phyloP scores from a whole-genome alignment of 2,329 filamentous ascomycete genomes.

The Arachnopeziza araneosa region DNA sequence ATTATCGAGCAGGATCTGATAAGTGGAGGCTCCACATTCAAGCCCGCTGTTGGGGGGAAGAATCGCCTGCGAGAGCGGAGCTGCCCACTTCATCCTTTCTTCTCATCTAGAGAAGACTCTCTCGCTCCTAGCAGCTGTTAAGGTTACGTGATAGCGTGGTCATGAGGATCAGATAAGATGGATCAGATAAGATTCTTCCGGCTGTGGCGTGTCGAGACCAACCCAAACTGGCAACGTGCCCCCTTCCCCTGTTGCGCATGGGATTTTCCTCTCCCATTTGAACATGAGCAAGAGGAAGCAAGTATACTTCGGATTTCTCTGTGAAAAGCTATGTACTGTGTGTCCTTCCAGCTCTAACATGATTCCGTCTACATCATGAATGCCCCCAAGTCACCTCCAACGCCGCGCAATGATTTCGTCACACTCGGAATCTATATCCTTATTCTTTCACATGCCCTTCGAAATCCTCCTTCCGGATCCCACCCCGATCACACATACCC shows the following conservation, averaged over 20 bases:
- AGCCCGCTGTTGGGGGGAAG: no score
- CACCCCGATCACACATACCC: conserved; percentile 61
- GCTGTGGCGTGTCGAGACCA: not conserved
- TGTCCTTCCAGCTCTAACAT: not conserved
- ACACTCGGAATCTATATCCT: not conserved
- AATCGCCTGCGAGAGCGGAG: not conserved
- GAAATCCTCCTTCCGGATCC: conserved; percentile 34
- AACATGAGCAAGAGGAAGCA: no score
- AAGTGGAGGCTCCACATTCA: not conserved
- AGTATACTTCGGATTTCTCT: not conserved
- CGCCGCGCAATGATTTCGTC: not conserved
- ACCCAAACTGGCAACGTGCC: no score
- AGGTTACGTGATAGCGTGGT: not conserved
- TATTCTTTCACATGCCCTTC: not conserved
- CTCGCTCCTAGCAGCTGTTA: not conserved
- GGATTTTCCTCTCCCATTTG: no score
- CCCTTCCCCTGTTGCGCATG: no score
- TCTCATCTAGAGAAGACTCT: no score
- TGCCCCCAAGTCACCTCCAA: not conserved
- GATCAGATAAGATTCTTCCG: not conserved
- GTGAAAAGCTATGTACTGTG: not conserved
- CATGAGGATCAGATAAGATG: not conserved
- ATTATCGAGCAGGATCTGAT: not conserved
- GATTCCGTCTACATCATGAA: not conserved
- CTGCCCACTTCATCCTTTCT: not conserved